Conservation (phyloP, 1,284 basidiomycete genomes). For the Quambalaria eucalypti region DNA sequence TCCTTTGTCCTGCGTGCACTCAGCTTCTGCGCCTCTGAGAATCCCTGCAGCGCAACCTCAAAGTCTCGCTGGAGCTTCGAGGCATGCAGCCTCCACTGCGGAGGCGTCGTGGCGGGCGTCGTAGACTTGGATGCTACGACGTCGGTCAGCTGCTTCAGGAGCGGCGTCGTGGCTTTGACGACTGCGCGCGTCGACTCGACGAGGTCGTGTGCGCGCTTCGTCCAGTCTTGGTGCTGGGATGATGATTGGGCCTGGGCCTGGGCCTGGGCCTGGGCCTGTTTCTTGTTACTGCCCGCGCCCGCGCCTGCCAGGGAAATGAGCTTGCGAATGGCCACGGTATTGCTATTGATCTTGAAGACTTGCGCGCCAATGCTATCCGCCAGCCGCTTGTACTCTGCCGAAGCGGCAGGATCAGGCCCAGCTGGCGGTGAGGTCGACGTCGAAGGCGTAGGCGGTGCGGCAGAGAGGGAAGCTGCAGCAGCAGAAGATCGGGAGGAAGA, state of each 20-base stretch:
- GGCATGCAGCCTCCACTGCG: conserved; percentile 49
- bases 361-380: conserved; percentile 83
- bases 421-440: conserved; percentile 7
- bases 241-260: no score
- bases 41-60: conserved; percentile 75
- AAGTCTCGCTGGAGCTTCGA: conserved; percentile 89
- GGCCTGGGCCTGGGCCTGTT: no score
- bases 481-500: neutral
- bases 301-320: conserved; percentile 63
- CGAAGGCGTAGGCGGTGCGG: conserved; percentile 4
- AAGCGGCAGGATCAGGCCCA: conserved; percentile 5
- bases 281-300: no score
- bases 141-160: conserved; percentile 62
- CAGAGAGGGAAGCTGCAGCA: conserved; percentile 1
- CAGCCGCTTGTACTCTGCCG: conserved; percentile 58
- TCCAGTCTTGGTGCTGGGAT: conserved; percentile 60
- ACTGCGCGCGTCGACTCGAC: conserved; percentile 87
- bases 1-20: conserved; percentile 72
- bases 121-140: neutral
- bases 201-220: conserved; percentile 73
- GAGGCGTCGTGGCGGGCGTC: no score
- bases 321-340: conserved; percentile 87
- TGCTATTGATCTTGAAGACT: conserved; percentile 97
- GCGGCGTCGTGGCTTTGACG: conserved; percentile 84
- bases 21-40: conserved; percentile 80